Percentiles rank a stretch among this genome's conserved stretches.
phyloP scores from a whole-genome alignment of 768 basidiomycete genomes.

The Epithele typhae region DNA sequence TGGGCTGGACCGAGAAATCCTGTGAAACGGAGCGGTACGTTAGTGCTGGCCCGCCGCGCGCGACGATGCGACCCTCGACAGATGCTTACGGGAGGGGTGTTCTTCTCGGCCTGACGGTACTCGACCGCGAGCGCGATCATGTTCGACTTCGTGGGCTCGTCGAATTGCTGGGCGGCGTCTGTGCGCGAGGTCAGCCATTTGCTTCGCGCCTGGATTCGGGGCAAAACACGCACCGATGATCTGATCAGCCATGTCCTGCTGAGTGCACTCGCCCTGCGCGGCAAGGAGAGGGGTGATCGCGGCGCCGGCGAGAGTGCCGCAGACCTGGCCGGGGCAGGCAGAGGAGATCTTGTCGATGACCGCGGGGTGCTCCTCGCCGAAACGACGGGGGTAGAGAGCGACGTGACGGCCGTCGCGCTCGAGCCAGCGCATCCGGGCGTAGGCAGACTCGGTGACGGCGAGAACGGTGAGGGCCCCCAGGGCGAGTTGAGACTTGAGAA shows the following conservation, averaged over 20 bases:
- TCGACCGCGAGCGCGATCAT: constrained; percentile 51
- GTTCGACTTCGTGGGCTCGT: constrained; percentile 42
- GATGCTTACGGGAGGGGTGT: constrained; percentile 47
- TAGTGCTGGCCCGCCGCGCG: background rate
- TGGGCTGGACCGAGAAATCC: constrained; percentile 52
- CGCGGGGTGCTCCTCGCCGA: constrained; percentile 46
- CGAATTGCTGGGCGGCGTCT: constrained; percentile 53
- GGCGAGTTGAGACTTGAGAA: constrained; percentile 17
- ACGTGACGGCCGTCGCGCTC: constrained; percentile 45
- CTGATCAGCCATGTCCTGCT: constrained; percentile 53
- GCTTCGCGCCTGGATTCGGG: background rate
- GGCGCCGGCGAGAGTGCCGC: constrained; percentile 43
- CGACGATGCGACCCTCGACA: background rate
- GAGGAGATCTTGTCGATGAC: constrained; percentile 40
- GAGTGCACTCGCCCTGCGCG: constrained; percentile 47
- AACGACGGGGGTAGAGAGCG: constrained; percentile 47
- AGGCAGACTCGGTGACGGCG: constrained; percentile 16
- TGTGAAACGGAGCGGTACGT: constrained; percentile 18
- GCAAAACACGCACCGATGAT: constrained; percentile 43
- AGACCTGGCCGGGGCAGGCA: constrained; percentile 47
- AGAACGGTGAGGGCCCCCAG: constrained; percentile 19
- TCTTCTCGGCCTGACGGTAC: constrained; percentile 56
- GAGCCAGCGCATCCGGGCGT: constrained; percentile 38
- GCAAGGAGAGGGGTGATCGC: constrained; percentile 51
- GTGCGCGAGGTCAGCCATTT: background rate